phyloP scores from a whole-genome alignment of 306 rosid genomes.

The Coriaria nepalensis region DNA sequence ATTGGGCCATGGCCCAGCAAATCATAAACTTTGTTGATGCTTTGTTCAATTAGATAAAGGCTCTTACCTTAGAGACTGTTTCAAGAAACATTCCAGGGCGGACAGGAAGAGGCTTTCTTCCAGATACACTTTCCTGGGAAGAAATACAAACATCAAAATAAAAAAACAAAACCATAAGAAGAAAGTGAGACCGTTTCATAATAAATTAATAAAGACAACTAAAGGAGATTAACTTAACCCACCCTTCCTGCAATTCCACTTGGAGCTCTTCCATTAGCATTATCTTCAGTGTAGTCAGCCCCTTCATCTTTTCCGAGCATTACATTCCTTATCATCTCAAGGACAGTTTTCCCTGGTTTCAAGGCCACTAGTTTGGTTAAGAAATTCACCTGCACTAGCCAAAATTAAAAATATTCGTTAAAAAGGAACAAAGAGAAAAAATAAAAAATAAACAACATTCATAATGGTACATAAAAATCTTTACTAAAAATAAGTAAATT shows the following conservation, averaged over 20 bases:
- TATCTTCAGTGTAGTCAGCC: slow-evolving; percentile 37
- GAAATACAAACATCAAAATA: background rate
- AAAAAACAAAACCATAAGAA: background rate
- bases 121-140: slow-evolving; percentile 49
- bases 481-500: slow-evolving; percentile 1
- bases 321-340: slow-evolving; percentile 72
- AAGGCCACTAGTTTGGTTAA: slow-evolving; percentile 74
- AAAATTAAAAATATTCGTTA: too few species aligned
- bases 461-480: background rate
- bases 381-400: slow-evolving; percentile 71
- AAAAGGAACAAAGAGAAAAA: too few species aligned
- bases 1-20: too few species aligned
- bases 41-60: background rate
- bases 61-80: slow-evolving; percentile 72
- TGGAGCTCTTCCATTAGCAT: slow-evolving; percentile 13
- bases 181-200: slow-evolving; percentile 3
- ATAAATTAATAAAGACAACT: background rate
- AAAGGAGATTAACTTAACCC: slow-evolving; percentile 23
- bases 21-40: too few species aligned
- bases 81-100: slow-evolving; percentile 99
- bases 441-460: background rate
- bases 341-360: slow-evolving; percentile 77
- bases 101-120: slow-evolving; percentile 63
- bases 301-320: slow-evolving; percentile 96
- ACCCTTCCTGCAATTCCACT: slow-evolving; percentile 71